Base-by-base conservation (phyloP, 202 grass and related monocot genomes). In the Digitaria exilis region DNA sequence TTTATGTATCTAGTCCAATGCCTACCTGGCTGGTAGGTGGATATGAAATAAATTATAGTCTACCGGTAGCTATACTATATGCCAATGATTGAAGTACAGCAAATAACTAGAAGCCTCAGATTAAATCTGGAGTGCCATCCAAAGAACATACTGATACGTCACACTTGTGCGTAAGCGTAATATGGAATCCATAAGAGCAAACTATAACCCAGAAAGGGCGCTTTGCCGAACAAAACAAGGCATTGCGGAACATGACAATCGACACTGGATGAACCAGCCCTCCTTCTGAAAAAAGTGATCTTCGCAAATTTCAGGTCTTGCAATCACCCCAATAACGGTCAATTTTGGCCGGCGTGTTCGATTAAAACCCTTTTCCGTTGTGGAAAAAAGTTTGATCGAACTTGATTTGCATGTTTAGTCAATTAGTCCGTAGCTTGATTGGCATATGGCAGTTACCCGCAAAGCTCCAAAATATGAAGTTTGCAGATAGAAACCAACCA, bases 21-120 rank as follows among this genome's bases (percentile, higher is more conserved):
- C 73, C 83, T 82, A 49, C 15, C 65, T 82, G 73, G 31, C 60
- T n/a, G 59, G 79, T 74, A 78, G 84, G 50, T 89, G 82, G 18
- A 86, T 24, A 32, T 25, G 71, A 66, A 82, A 79, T 73, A 78
- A 82, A 82, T 54, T 54, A 61, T 41, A 85, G 42, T 45, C 58
- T 89, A 86, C 77, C 34, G 31, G 49, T 44, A 72, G 28, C 29
- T 65, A 61, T 44, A 86, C 76, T 68, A 39, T 16, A 74, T 63
- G 17, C 4, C 61, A 87, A 75, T 69, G 50, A 87, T 56, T 78
- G 52, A 54, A 80, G 64, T 43, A 50, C 2, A 79, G 25, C 24
- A 54, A 60, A 83, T 15, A 55, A 69, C 26, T 62, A 26, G 7
- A 43, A 78, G 17, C 32, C 4, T 43, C 21, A 22, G 7, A 26